Conservation (phyloP, 805 yeast species). For the Wickerhamiella slavikovae region DNA sequence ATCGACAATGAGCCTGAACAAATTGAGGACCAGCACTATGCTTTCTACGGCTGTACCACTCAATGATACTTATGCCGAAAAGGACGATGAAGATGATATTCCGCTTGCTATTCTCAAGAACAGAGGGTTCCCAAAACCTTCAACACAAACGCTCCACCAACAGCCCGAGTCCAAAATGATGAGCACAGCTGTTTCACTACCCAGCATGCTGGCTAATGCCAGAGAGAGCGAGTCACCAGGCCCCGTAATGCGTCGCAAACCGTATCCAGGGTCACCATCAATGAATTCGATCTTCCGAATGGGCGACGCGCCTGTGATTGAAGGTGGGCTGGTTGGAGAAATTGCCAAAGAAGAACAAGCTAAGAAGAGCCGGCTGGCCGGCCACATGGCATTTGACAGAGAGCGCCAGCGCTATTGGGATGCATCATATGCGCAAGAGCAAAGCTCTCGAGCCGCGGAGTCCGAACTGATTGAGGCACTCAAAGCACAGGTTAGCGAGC, state of each 20-base stretch:
- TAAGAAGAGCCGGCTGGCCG: slow-evolving; percentile 12
- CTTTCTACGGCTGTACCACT: background rate
- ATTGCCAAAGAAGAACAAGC: slow-evolving; percentile 22
- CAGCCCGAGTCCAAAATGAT: no score
- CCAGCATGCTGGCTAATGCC: no score
- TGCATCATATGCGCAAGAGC: no score
- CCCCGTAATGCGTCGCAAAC: no score
- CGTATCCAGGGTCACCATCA: no score
- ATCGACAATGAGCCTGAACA: slow-evolving; percentile 3
- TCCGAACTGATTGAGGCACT: no score
- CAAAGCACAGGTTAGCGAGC: no score
- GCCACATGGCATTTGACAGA: slow-evolving; percentile 1
- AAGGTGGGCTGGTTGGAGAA: slow-evolving; percentile 22
- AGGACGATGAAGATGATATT: slow-evolving; percentile 21
- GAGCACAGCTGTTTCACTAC: no score
- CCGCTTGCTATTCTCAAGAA: slow-evolving; percentile 22
- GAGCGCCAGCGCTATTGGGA: slow-evolving; percentile 1
- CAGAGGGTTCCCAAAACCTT: slow-evolving; percentile 18
- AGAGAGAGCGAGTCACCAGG: no score
- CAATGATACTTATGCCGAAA: slow-evolving; percentile 6
- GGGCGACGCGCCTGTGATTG: slow-evolving; percentile 5
- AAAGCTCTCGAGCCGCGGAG: no score
- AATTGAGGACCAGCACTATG: background rate
- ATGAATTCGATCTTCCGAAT: no score
- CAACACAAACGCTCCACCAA: no score